phyloP scores from a whole-genome alignment of 768 basidiomycete genomes.

The Serendipita vermifera region DNA sequence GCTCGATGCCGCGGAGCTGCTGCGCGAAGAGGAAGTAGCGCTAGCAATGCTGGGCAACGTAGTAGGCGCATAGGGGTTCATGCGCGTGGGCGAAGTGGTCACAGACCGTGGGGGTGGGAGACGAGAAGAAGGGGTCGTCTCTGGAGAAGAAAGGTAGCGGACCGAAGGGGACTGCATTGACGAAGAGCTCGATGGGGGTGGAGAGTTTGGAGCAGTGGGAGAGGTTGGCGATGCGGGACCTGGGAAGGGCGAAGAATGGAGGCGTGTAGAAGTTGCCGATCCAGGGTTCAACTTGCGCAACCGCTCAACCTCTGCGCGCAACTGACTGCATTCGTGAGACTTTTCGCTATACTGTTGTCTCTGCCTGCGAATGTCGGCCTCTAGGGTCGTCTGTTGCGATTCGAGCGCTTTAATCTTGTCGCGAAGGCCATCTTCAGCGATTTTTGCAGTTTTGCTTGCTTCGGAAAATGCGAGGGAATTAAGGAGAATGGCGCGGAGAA shows the following conservation, averaged over 20 bases:
- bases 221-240: background rate
- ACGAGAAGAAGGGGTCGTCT: background rate
- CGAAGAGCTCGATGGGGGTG: background rate
- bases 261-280: constrained; percentile 8
- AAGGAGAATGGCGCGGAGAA: constrained; percentile 69
- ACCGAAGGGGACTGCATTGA: too few species aligned
- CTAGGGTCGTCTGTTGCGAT: constrained; percentile 42
- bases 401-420: constrained; percentile 55
- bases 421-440: constrained; percentile 47
- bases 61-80: constrained; percentile 1
- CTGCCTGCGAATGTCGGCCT: constrained; percentile 37
- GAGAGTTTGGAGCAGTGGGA: background rate
- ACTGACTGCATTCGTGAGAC: background rate
- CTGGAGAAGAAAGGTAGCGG: background rate
- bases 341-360: background rate
- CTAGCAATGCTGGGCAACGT: constrained; percentile 4
- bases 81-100: constrained; percentile 1
- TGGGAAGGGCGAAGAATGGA: background rate
- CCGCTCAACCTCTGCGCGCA: constrained; percentile 38
- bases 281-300: constrained; percentile 12
- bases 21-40: background rate
- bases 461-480: constrained; percentile 74
- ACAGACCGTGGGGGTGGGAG: constrained; percentile 3
- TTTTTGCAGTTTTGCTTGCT: constrained; percentile 53
- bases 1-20: constrained; percentile 1